Percentiles rank a stretch among this genome's conserved stretches.
Conservation (phyloP, 2,329 filamentous ascomycete species). For the Ophiostoma ulmi region DNA sequence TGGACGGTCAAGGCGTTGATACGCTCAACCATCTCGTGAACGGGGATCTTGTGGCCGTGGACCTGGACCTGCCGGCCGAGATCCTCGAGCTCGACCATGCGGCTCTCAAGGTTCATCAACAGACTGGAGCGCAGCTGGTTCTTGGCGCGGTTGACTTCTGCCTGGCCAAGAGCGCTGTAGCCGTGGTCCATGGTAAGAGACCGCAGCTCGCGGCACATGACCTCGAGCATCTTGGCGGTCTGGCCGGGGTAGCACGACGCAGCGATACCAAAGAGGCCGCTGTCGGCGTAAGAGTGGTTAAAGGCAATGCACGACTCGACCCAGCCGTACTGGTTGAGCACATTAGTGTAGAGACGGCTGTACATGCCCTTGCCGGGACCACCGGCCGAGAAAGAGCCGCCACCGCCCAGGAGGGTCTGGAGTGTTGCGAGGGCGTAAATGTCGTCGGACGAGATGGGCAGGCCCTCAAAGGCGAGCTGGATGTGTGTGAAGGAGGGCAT, state of each 20-base stretch:
- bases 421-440: constrained; percentile 95
- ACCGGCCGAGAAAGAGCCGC: constrained; percentile 92
- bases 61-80: constrained; percentile 92
- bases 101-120: constrained; percentile 94
- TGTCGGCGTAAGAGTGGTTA: constrained; percentile 96
- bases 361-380: constrained; percentile 99
- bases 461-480: constrained; percentile 90
- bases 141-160: constrained; percentile 87
- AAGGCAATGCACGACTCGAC: constrained; percentile 93
- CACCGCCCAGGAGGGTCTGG: constrained; percentile 91
- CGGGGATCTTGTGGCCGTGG: constrained; percentile 87
- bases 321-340: constrained; percentile 96
- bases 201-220: constrained; percentile 87
- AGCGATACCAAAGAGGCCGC: constrained; percentile 89
- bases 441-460: constrained; percentile 83
- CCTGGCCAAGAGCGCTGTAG: constrained; percentile 63
- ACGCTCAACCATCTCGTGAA: constrained; percentile 83
- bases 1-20: constrained; percentile 77
- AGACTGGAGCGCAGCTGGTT: constrained; percentile 88
- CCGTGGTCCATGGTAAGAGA: constrained; percentile 71
- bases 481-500: constrained; percentile 83
- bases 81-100: constrained; percentile 97
- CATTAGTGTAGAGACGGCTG: constrained; percentile 93
- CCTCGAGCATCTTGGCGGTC: constrained; percentile 80
- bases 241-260: constrained; percentile 76